Base-by-base conservation (phyloP, 225 moss, liverwort and hornwort genomes). In the Asterella californica region DNA sequence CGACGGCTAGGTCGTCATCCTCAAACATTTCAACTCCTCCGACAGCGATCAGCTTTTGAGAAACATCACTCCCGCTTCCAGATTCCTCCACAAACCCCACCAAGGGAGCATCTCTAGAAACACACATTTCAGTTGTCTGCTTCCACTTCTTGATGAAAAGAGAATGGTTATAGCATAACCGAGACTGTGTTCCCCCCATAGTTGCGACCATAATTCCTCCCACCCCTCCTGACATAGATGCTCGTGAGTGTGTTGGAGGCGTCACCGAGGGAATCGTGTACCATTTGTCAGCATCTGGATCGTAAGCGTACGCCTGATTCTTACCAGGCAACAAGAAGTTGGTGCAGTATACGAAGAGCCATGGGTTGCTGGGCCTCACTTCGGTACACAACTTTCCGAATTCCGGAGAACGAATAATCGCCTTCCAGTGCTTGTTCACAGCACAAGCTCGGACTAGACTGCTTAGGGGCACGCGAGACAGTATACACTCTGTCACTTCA, bases 71-170 rank as follows among this genome's bases (percentile, higher is more conserved):
- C 6, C 75, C 78, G 29, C 72, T 79, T 15, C 78, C 71, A 11
- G 65, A 81, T 2, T 47, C 82, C 37, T 88, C 84, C 70, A 88
- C 5, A 47, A 88, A 83, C 2, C 87, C 87, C 15, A 88, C 87
- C 0, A 88, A 78, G 0, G 87, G 87, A 0, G 85, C 80, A 34
- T 84, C 80, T 55, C 87, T 76, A 57, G 84, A 80, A 55, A 81
- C 80, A 9, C 73, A 52, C 87, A 88, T 84, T 30, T 88, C 87
- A 34, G 87, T 54, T 7, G 84, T 88, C 62, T 88, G 80, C 82
- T 84, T 84, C 87, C 87, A 88, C n/a, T 75, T 81, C 83, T 85
- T 83, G 1, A 84, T 76, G 42, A 88, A 88, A 5, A 88, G 85
- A 47, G 82, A 85, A 49, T 85, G 82, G 38, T 83, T 88, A 66